These are phyloP conservation scores for Phytophthora hibernalis DNA, from an alignment of 352 stramenopile species.

Conservation along the genomic window DNA sequence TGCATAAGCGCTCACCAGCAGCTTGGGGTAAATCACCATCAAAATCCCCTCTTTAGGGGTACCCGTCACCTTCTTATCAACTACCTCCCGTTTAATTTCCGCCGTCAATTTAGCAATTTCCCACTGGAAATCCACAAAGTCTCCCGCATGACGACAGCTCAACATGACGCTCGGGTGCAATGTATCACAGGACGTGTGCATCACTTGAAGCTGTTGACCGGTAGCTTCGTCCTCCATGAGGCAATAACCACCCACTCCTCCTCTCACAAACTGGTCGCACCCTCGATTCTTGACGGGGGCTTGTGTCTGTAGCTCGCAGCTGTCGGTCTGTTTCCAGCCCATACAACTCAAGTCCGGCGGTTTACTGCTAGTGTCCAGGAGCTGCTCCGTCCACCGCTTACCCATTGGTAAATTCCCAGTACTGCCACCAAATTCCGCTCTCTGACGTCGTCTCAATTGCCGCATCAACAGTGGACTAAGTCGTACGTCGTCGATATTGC, in stretches of 20 bases:
- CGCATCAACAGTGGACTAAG: slow-evolving; percentile 17
- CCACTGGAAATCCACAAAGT: slow-evolving; percentile 53
- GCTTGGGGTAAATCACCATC: slow-evolving; percentile 66
- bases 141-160: slow-evolving; percentile 49
- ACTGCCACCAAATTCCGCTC: background rate
- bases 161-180: slow-evolving; percentile 48
- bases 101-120: slow-evolving; percentile 23
- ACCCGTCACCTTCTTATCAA: background rate
- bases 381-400: slow-evolving; percentile 14
- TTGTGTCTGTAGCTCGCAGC: slow-evolving; percentile 42
- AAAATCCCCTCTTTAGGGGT: slow-evolving; percentile 42
- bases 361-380: slow-evolving; percentile 20
- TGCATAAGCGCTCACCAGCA: slow-evolving; percentile 53
- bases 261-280: slow-evolving; percentile 50
- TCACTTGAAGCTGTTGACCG: slow-evolving; percentile 45
- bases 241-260: slow-evolving; percentile 57
- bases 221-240: slow-evolving; percentile 45
- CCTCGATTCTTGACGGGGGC: slow-evolving; percentile 42
- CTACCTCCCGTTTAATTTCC: slow-evolving; percentile 17
- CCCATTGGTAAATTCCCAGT: background rate
- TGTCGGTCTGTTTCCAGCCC: slow-evolving; percentile 59
- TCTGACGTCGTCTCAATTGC: slow-evolving; percentile 23
- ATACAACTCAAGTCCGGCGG: slow-evolving; percentile 45
- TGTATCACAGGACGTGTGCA: slow-evolving; percentile 45
- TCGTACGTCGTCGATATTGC: slow-evolving; percentile 11